Evolutionary conservation across 2,329 filamentous ascomycete species (phyloP), one percentile per base, ranked within the genome.

Genomic region (Penicillium sp.): DNA sequence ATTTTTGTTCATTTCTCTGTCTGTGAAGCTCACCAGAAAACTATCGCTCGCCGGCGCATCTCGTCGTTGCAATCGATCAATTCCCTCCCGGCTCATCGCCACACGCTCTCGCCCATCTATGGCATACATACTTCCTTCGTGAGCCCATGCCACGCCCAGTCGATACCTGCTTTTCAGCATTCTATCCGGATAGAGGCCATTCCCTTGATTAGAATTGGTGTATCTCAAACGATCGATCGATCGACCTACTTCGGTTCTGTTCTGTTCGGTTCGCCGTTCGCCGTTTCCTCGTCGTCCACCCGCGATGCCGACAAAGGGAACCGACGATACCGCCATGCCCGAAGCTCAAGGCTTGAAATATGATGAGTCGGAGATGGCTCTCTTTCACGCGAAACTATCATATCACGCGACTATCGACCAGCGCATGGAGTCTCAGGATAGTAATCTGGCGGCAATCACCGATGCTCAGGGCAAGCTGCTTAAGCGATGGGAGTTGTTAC

Each of bases 311-410:
- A 56, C 62, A 8, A 70, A 65, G 49, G 48, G 47, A 29, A 48
- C 54, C 40, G 63, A 66, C 25, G 57, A 64, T 47, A 59, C 55
- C 27, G 52, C 64, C 27, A 58, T 73, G 22, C 71, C 69, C n/a
- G 70, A 73, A 58, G 68, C 63, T 27, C 61, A 67, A 33, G 71
- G 70, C 14, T 56, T 73, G 40, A 68, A 61, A 48, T 73, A 73
- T 58, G 70, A 73, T 52, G 69, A 73, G 61, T 70, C 67, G 45
- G 70, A 73, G 42, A 73, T 73, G 70, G 69, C 69, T 1, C 66
- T 72, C 35, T 73, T 73, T 51, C 67, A 67, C 37, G 71, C 71
- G 41, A 71, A 73, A 51, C 54, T 73, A 18, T 67, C 67, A 9
- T 73, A 73, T 27, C 67, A 72, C 43, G 61, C 70, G 31, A 73